Conservation (phyloP, 495 filamentous ascomycete genomes). For the Penicillium roqueforti region DNA sequence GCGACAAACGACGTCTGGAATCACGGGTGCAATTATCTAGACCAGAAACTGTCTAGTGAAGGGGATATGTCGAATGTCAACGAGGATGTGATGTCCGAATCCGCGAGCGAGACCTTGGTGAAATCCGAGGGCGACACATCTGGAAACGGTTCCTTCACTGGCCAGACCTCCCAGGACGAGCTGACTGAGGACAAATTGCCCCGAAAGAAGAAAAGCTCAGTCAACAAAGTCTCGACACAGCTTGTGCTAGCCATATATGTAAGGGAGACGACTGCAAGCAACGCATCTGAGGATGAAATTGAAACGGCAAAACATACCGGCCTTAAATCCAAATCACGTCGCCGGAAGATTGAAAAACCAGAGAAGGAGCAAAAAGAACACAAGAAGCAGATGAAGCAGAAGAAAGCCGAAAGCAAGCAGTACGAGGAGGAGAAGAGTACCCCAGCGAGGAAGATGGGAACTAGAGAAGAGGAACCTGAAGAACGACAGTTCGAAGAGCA, state of each 20-base stretch:
- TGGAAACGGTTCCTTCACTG: too few relatives aligned
- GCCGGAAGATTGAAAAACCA: background rate
- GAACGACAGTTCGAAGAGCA: background rate
- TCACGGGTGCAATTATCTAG: background rate
- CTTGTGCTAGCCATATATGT: too few relatives aligned
- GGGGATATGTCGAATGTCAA: background rate
- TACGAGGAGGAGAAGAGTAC: background rate
- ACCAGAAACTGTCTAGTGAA: background rate
- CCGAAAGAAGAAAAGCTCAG: too few relatives aligned
- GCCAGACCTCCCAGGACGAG: too few relatives aligned
- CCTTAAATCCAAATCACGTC: background rate
- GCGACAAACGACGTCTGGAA: too few relatives aligned
- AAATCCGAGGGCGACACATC: background rate
- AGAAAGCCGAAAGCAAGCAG: background rate
- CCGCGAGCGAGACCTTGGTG: background rate
- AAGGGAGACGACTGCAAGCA: too few relatives aligned
- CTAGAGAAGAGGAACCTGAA: background rate
- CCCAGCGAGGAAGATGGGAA: background rate
- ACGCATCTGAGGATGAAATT: background rate
- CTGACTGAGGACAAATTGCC: too few relatives aligned
- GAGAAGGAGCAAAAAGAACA: background rate
- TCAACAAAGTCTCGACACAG: too few relatives aligned
- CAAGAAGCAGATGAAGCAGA: background rate
- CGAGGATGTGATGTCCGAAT: background rate
- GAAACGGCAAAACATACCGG: background rate